Conservation (phyloP, 116 monocot genomes). For the Phalaenopsis hybrid region DNA sequence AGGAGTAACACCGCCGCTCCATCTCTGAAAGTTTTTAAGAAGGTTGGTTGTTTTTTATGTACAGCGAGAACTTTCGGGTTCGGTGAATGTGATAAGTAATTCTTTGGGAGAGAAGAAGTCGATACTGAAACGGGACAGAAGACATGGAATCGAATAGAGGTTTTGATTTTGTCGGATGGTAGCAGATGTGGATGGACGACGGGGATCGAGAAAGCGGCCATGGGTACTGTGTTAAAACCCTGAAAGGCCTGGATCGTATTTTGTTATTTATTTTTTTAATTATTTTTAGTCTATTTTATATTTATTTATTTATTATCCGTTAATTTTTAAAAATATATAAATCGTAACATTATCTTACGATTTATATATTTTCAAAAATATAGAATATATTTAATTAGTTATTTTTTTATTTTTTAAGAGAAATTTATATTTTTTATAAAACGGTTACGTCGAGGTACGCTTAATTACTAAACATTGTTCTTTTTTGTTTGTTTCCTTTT, state of each 20-base stretch:
- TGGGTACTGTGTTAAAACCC: neutral
- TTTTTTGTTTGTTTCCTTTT: too few relatives aligned
- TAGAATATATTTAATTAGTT: too few relatives aligned
- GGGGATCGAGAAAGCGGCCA: conserved; percentile 12
- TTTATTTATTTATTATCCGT: too few relatives aligned
- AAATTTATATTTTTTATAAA: too few relatives aligned
- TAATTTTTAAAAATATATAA: too few relatives aligned
- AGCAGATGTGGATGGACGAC: neutral
- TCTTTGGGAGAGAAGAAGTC: neutral
- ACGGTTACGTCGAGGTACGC: too few relatives aligned
- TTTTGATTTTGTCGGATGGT: neutral
- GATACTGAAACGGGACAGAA: neutral
- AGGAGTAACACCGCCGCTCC: conserved; percentile 23
- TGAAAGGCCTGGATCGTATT: neutral
- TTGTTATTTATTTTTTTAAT: too few relatives aligned
- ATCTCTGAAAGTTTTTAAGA: conserved; percentile 5
- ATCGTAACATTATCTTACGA: too few relatives aligned
- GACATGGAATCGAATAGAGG: conserved; percentile 8
- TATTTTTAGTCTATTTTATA: too few relatives aligned
- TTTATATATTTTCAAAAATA: too few relatives aligned
- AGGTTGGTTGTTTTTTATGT: neutral
- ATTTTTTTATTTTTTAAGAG: too few relatives aligned
- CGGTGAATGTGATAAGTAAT: neutral
- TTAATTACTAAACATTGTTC: too few relatives aligned
- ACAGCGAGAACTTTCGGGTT: neutral